Conservation (phyloP, 306 rosid genomes). For the Glycyrrhiza uralensis region DNA sequence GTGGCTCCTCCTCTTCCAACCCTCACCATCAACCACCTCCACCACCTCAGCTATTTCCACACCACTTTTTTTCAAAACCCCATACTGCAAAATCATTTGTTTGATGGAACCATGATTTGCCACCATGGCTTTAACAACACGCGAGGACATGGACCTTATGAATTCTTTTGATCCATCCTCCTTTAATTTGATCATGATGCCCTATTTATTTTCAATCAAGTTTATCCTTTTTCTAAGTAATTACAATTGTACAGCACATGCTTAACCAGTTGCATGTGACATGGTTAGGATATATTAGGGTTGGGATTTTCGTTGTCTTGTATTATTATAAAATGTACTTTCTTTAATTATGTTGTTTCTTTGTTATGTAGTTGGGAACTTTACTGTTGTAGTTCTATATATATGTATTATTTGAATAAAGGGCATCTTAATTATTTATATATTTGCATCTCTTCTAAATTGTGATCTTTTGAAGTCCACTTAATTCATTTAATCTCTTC, state of each 20-base stretch:
- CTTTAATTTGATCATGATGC: neutral
- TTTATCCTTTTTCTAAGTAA: neutral
- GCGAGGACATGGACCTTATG: neutral
- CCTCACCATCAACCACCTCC: neutral
- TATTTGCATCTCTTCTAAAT: too few relatives aligned
- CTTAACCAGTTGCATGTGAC: neutral
- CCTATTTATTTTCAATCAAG: too few relatives aligned
- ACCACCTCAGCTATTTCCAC: neutral
- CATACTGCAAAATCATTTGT: neutral
- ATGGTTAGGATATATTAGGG: neutral
- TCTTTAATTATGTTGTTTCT: neutral
- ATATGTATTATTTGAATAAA: too few relatives aligned
- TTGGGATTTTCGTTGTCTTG: neutral
- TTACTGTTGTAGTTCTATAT: too few relatives aligned
- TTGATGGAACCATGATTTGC: slow-evolving; percentile 5
- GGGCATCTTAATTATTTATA: too few relatives aligned
- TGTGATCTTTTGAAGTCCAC: too few relatives aligned
- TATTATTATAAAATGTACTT: neutral
- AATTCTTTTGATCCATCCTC: neutral
- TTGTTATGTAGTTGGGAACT: neutral
- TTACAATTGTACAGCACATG: neutral
- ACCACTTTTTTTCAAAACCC: neutral
- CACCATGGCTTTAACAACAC: neutral
- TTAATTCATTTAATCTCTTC: too few relatives aligned
- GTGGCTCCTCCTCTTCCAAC: neutral